phyloP scores from a whole-genome alignment of 2,329 filamentous ascomycete species.

The Geosmithia putterillii region DNA sequence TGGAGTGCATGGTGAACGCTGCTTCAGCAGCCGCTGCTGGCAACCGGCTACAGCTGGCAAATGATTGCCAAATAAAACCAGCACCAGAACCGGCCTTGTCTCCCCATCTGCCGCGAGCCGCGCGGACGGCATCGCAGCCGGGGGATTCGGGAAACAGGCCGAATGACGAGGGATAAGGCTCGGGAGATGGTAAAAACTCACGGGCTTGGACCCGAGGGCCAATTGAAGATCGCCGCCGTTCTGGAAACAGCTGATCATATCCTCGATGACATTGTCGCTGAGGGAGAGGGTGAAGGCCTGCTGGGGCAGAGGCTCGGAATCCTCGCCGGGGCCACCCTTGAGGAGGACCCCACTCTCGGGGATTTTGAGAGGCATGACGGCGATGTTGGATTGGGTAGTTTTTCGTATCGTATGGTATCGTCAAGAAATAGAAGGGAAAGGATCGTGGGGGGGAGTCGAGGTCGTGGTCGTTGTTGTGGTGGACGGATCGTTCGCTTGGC shows the following conservation, averaged over 20 bases:
- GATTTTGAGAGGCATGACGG: conserved; percentile 42
- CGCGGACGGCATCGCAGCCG: too few relatives aligned
- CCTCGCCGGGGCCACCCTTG: conserved; percentile 33
- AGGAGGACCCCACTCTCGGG: conserved; percentile 45
- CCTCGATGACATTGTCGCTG: conserved; percentile 44
- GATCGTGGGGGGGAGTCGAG: neutral
- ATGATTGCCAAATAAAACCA: too few relatives aligned
- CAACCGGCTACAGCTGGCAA: neutral
- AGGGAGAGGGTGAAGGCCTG: conserved; percentile 49
- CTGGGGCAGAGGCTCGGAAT: conserved; percentile 25
- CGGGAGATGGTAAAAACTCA: conserved; percentile 27
- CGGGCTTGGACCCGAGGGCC: conserved; percentile 43
- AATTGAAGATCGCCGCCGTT: conserved; percentile 44
- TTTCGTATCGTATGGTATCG: neutral
- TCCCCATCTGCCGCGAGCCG: too few relatives aligned
- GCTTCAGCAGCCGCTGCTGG: too few relatives aligned
- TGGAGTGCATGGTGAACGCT: too few relatives aligned
- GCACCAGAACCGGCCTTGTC: too few relatives aligned
- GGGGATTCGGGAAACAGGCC: neutral
- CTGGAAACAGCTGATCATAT: conserved; percentile 48
- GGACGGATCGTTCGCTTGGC: neutral
- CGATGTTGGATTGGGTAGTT: conserved; percentile 5
- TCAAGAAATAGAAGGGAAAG: too few relatives aligned
- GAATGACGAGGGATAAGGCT: neutral
- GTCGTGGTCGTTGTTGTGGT: neutral